Evolutionary conservation across 225 moss, liverwort and hornwort species (phyloP), one percentile per base, ranked within the genome.

Genomic region (Sphagnum tenellum): DNA sequence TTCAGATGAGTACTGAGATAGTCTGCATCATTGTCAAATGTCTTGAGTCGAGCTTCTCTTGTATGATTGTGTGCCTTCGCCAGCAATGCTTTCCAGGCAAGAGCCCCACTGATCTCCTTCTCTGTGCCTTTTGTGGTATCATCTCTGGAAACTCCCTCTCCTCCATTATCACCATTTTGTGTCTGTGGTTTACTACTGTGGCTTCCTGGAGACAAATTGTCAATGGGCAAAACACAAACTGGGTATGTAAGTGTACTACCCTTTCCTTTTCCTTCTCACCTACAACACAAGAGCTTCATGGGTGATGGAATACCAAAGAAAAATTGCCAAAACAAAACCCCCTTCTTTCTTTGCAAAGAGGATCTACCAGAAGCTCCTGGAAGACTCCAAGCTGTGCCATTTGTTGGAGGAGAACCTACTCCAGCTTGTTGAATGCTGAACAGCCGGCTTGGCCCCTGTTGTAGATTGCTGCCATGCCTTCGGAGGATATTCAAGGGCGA

Each of bases 391-490:
- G 29, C 29, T 29, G 29, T 29, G 29, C 29, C 29, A 29, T 29
- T 29, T 29, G 29, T 29, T 29, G 29, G 29, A 29, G 29, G 29
- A 29, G 29, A 29, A 66, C 53, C 58, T 59, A 61, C 53, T 61
- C 57, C 5, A 51, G 52, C 59, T 56, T 50, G 71, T 72, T 74
- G 81, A 9, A 78, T 67, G 73, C 65, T 62, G 69, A 81, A 75
- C 53, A 85, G 71, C 73, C 81, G 78, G 49, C 76, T 78, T 51
- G 84, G 84, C 44, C 84, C 84, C 60, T 76, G 76, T 81, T 85
- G 81, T 71, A 85, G 67, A 67, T 85, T 85, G 66, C 78, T 81
- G 62, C 81, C 78, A 52, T 64, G 64, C 59, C 64, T 73, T 72
- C 69, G 71, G 63, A 85, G 69, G 45, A 45, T 73, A 52, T 84